phyloP scores from a whole-genome alignment of 2,329 filamentous ascomycete species.

The Byssothecium circinans region DNA sequence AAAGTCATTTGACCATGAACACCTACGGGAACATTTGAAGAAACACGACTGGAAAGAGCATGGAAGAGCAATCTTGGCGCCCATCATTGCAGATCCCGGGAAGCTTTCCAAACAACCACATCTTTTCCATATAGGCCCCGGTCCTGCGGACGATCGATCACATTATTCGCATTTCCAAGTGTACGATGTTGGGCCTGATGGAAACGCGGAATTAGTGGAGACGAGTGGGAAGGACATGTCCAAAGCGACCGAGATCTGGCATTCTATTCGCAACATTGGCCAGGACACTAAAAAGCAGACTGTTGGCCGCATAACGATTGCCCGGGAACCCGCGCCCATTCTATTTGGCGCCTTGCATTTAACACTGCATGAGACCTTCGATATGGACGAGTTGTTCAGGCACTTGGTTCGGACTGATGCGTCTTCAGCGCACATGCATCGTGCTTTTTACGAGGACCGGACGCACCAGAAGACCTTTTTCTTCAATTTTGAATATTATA shows the following conservation, averaged over 20 bases:
- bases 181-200: conserved; percentile 57
- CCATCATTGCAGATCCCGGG: conserved; percentile 47
- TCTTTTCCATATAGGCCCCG: conserved; percentile 48
- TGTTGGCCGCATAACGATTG: conserved; percentile 62
- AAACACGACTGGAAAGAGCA: conserved; percentile 47
- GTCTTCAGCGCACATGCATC: conserved; percentile 52
- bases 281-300: conserved; percentile 44
- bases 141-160: conserved; percentile 46
- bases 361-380: conserved; percentile 60
- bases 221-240: conserved; percentile 36
- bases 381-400: conserved; percentile 63
- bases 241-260: conserved; percentile 36
- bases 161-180: conserved; percentile 58
- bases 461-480: conserved; percentile 61
- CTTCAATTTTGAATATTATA: conserved; percentile 68
- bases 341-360: conserved; percentile 62
- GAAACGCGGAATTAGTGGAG: conserved; percentile 45
- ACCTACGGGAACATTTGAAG: conserved; percentile 50
- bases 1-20: conserved; percentile 47
- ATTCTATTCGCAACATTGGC: conserved; percentile 38
- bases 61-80: conserved; percentile 46
- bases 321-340: conserved; percentile 63
- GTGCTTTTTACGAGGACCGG: conserved; percentile 51
- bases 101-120: conserved; percentile 48
- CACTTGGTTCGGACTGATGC: conserved; percentile 55